Evolutionary conservation across 2,329 filamentous ascomycete species (phyloP).

Genomic region (Clonostachys rosea): DNA sequence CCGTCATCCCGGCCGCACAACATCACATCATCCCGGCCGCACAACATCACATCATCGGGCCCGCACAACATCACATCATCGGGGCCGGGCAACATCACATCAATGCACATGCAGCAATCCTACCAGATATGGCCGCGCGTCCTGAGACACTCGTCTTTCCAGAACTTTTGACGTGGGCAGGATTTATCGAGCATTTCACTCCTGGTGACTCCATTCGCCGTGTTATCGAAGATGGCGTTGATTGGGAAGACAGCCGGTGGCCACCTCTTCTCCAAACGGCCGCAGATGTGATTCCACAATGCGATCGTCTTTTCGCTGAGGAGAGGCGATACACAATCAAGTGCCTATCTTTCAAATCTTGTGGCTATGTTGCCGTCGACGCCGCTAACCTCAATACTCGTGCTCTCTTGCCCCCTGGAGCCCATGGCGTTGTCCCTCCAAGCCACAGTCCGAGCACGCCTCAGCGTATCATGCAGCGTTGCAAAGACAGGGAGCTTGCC

Average conservation of each 20-base stretch:
- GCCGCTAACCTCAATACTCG: constrained; percentile 25
- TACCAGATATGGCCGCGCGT: background rate
- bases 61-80: no score
- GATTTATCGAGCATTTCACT: constrained; percentile 35
- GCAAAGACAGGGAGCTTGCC: constrained; percentile 25
- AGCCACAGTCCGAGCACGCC: background rate
- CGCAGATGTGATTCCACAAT: constrained; percentile 11
- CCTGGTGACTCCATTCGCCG: constrained; percentile 24
- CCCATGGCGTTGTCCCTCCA: background rate
- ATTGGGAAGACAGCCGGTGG: background rate
- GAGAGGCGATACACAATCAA: constrained; percentile 21
- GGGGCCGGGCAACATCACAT: no score
- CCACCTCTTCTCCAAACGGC: background rate
- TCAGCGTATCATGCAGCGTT: constrained; percentile 24
- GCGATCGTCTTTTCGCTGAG: constrained; percentile 13
- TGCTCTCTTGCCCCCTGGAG: constrained; percentile 18
- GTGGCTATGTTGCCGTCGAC: constrained; percentile 51
- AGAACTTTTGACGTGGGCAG: constrained; percentile 29
- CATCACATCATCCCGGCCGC: background rate
- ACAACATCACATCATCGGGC: background rate
- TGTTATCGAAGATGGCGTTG: constrained; percentile 2
- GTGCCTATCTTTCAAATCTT: constrained; percentile 50
- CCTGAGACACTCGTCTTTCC: constrained; percentile 9
- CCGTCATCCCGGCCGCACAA: background rate
- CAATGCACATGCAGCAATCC: background rate